Conservation (phyloP, 768 basidiomycete genomes). For the Russula sp. region DNA sequence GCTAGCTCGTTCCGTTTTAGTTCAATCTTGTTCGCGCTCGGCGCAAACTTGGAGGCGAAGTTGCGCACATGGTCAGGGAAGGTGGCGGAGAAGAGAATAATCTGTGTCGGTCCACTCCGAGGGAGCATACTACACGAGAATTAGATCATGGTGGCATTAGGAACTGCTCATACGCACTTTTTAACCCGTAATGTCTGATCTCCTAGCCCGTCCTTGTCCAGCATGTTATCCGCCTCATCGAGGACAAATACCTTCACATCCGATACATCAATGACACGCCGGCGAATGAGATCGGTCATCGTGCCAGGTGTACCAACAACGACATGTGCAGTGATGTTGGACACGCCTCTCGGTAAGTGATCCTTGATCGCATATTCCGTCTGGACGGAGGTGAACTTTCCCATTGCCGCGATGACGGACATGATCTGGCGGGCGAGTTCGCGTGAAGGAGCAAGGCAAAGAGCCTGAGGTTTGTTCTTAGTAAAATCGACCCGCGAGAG, state of each 20-base stretch:
- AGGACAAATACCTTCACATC: slow-evolving; percentile 90
- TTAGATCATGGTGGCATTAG: slow-evolving; percentile 1
- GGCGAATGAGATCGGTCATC: slow-evolving; percentile 80
- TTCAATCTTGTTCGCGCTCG: slow-evolving; percentile 93
- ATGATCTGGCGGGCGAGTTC: slow-evolving; percentile 98
- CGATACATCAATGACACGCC: slow-evolving; percentile 72
- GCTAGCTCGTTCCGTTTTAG: slow-evolving; percentile 91
- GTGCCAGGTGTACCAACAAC: slow-evolving; percentile 97
- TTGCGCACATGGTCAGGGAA: slow-evolving; percentile 90
- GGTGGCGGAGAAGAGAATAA: slow-evolving; percentile 96
- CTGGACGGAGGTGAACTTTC: slow-evolving; percentile 89
- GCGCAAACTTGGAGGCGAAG: slow-evolving; percentile 94
- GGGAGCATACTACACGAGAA: slow-evolving; percentile 52
- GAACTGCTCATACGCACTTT: slow-evolving; percentile 57
- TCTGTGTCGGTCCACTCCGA: slow-evolving; percentile 57
- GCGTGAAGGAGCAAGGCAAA: slow-evolving; percentile 96
- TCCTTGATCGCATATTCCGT: slow-evolving; percentile 97
- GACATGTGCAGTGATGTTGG: slow-evolving; percentile 78
- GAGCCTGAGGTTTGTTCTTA: slow-evolving; percentile 83
- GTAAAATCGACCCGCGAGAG: slow-evolving; percentile 87
- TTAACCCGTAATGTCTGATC: slow-evolving; percentile 93
- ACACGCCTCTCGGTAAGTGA: slow-evolving; percentile 61
- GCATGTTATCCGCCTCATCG: slow-evolving; percentile 99
- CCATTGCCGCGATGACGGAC: slow-evolving; percentile 91
- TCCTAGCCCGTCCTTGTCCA: slow-evolving; percentile 89